Evolutionary conservation across 192 early-diverging fungal genomes (phyloP).

Genomic region (Coemansia sp.): DNA sequence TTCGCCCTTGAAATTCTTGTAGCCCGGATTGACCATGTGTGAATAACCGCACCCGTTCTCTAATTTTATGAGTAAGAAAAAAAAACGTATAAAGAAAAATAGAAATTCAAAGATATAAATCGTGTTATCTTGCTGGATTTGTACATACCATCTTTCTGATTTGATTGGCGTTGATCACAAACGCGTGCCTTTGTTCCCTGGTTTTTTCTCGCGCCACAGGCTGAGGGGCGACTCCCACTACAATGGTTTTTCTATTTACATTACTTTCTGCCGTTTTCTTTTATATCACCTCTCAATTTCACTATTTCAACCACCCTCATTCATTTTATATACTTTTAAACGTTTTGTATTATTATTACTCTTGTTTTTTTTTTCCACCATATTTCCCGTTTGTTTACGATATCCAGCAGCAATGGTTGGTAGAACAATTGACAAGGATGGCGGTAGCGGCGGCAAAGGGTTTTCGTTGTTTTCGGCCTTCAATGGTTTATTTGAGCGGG

Average conservation of each 20-base stretch:
- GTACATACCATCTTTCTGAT: background rate
- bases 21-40: conserved; percentile 51
- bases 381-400: conserved; percentile 6
- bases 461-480: conserved; percentile 46
- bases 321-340: background rate
- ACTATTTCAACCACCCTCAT: background rate
- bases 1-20: conserved; percentile 51
- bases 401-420: background rate
- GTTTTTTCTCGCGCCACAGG: background rate
- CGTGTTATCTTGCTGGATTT: conserved; percentile 4
- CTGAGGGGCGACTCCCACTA: background rate
- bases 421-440: background rate
- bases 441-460: conserved; percentile 21
- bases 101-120: background rate
- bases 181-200: background rate
- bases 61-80: background rate
- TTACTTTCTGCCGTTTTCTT: background rate
- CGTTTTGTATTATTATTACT: background rate
- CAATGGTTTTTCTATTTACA: background rate
- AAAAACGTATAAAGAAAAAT: background rate
- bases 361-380: background rate
- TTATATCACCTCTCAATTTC: no score
- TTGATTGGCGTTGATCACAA: conserved; percentile 1
- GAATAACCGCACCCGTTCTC: background rate
- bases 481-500: conserved; percentile 48